A percentile compares a stretch with the other conserved stretches of the same genome.
Evolutionary conservation across 2,329 filamentous ascomycete species (phyloP).

Genomic region (Neopestalotiopsis clavispora): DNA sequence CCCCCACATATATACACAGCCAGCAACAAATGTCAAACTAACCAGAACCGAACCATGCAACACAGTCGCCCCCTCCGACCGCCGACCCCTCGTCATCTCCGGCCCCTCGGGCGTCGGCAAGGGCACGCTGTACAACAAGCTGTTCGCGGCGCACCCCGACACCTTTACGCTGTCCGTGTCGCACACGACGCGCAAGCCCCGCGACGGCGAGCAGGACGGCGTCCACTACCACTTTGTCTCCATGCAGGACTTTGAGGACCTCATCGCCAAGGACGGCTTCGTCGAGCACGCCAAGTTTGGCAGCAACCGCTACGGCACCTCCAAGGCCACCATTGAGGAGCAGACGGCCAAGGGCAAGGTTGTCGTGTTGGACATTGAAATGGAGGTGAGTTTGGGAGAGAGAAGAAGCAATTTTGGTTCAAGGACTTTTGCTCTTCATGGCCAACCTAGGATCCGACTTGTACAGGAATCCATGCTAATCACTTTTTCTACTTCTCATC

Average conservation of each 20-base stretch:
- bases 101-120: conserved; percentile 83
- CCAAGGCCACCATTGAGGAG: conserved; percentile 77
- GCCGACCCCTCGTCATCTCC: conserved; percentile 75
- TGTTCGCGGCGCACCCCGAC: conserved; percentile 63
- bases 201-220: conserved; percentile 76
- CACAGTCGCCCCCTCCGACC: conserved; percentile 42
- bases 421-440: too few species aligned
- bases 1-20: too few species aligned
- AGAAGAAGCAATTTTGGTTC: too few species aligned
- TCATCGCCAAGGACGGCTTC: conserved; percentile 74
- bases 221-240: conserved; percentile 82
- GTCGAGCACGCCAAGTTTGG: conserved; percentile 87
- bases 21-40: too few species aligned
- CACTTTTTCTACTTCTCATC: neutral
- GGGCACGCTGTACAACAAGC: conserved; percentile 76
- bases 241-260: conserved; percentile 67
- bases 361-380: conserved; percentile 93
- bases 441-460: too few species aligned
- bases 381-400: conserved; percentile 66
- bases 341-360: conserved; percentile 73
- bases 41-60: too few species aligned
- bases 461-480: neutral
- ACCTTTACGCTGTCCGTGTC: conserved; percentile 62
- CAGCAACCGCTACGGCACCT: conserved; percentile 86
- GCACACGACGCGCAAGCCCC: conserved; percentile 82